Conservation (phyloP, 2,329 filamentous ascomycete species). For the Scedosporium apiospermum region DNA sequence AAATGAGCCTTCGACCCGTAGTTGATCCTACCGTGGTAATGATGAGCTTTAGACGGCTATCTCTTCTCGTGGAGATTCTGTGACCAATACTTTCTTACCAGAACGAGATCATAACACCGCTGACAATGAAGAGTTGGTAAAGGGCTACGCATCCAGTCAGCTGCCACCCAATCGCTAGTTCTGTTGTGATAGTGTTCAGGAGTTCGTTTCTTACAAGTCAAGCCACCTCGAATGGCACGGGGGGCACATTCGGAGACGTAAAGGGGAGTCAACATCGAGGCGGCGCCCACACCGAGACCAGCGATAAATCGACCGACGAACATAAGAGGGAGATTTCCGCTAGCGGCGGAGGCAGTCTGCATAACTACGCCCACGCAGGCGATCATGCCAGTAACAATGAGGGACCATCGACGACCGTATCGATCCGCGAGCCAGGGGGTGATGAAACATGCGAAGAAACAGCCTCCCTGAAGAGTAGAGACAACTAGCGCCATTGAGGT, state of each 20-base stretch:
- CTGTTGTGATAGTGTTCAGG: not conserved
- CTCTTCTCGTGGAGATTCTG: too few species aligned
- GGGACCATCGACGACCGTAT: conserved; percentile 43
- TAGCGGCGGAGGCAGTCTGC: conserved; percentile 45
- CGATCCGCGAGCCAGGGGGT: conserved; percentile 43
- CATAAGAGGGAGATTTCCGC: conserved; percentile 50
- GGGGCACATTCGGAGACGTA: conserved; percentile 41
- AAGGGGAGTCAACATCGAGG: conserved; percentile 33
- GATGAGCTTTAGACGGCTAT: conserved; percentile 2
- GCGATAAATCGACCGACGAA: conserved; percentile 53
- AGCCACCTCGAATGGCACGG: conserved; percentile 38
- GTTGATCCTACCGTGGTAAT: conserved; percentile 39
- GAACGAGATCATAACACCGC: conserved; percentile 31
- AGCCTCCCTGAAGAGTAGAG: conserved; percentile 61
- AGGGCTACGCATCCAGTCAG: conserved; percentile 21
- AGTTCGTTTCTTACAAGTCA: conserved; percentile 26
- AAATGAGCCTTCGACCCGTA: conserved; percentile 41
- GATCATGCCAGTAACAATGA: conserved; percentile 47
- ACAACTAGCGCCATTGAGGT: conserved; percentile 39
- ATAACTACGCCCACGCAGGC: conserved; percentile 54
- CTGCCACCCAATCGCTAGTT: not conserved
- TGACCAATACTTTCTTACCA: conserved; percentile 17
- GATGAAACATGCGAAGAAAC: conserved; percentile 53
- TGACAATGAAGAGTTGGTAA: conserved; percentile 40
- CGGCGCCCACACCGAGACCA: conserved; percentile 40